A percentile compares a stretch with the other conserved stretches of the same genome.
These are phyloP conservation scores for Lentinula novae-zelandiae DNA, from an alignment of 1,284 basidiomycete species.

Conservation along the genomic window DNA sequence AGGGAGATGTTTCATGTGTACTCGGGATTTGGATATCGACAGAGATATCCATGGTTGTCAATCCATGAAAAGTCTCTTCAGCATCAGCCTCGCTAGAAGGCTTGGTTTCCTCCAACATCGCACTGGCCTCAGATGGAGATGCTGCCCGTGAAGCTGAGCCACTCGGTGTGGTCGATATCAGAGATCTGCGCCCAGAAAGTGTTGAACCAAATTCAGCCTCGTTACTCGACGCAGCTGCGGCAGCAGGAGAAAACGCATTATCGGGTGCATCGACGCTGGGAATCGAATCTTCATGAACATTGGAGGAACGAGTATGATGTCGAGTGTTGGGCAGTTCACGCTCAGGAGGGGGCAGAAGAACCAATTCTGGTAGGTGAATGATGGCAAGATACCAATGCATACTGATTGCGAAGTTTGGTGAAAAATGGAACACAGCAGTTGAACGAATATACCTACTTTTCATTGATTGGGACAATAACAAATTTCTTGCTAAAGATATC, in stretches of 20 bases:
- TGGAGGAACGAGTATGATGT: conserved; percentile 10
- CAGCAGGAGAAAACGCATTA: background rate
- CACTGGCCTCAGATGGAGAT: background rate
- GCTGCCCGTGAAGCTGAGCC: background rate
- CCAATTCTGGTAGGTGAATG: conserved; percentile 79
- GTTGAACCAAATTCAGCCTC: background rate
- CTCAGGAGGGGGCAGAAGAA: conserved; percentile 40
- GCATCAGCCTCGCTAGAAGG: conserved; percentile 7
- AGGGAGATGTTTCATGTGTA: background rate
- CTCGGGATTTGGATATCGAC: background rate
- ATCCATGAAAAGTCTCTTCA: background rate
- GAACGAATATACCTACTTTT: conserved; percentile 59
- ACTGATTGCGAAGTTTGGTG: conserved; percentile 35
- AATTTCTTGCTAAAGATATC: conserved; percentile 91
- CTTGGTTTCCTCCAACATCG: background rate
- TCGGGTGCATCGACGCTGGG: background rate
- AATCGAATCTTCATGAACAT: background rate
- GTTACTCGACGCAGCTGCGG: background rate
- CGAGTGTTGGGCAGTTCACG: conserved; percentile 9
- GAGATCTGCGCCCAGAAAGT: background rate
- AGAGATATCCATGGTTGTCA: background rate
- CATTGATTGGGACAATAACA: conserved; percentile 95
- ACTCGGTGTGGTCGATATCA: background rate
- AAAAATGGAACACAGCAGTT: background rate
- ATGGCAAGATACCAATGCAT: conserved; percentile 98